phyloP scores from a whole-genome alignment of 805 yeast genomes.

The Candida verbasci region DNA sequence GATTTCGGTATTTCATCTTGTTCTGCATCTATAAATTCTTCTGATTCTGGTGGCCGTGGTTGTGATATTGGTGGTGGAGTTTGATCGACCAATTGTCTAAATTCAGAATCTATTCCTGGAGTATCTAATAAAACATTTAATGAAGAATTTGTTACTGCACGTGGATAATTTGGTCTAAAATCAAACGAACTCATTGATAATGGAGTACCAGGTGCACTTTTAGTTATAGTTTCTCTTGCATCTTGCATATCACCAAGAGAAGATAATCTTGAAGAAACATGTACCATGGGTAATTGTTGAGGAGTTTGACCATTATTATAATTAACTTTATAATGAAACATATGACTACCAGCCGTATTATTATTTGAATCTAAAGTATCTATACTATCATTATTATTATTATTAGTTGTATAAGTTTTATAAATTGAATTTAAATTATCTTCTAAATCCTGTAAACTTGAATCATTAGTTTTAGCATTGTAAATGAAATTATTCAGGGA shows the following conservation, averaged over 20 bases:
- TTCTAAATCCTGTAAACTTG: slow-evolving; percentile 16
- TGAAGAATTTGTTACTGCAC: slow-evolving; percentile 30
- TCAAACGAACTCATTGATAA: slow-evolving; percentile 28
- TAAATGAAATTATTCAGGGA: slow-evolving; percentile 3
- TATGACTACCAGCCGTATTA: slow-evolving; percentile 11
- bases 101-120: slow-evolving; percentile 19
- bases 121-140: slow-evolving; percentile 32
- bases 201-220: slow-evolving; percentile 30
- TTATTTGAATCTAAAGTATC: slow-evolving; percentile 26
- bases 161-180: slow-evolving; percentile 18
- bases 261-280: slow-evolving; percentile 22
- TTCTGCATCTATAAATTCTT: background rate
- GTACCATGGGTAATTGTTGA: slow-evolving; percentile 11
- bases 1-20: slow-evolving; percentile 8
- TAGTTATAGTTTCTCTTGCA: slow-evolving; percentile 9
- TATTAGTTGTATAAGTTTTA: slow-evolving; percentile 12
- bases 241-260: slow-evolving; percentile 12
- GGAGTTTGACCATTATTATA: background rate
- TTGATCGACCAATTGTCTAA: slow-evolving; percentile 13
- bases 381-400: slow-evolving; percentile 12
- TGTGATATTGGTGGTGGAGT: slow-evolving; percentile 10
- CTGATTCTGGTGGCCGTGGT: background rate
- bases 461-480: slow-evolving; percentile 2
- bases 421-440: slow-evolving; percentile 25
- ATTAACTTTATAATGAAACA: slow-evolving; percentile 3